Percentiles rank a stretch among this genome's conserved stretches.
phyloP scores from a whole-genome alignment of 768 basidiomycete genomes.

The Sistotremastrum suecicum region DNA sequence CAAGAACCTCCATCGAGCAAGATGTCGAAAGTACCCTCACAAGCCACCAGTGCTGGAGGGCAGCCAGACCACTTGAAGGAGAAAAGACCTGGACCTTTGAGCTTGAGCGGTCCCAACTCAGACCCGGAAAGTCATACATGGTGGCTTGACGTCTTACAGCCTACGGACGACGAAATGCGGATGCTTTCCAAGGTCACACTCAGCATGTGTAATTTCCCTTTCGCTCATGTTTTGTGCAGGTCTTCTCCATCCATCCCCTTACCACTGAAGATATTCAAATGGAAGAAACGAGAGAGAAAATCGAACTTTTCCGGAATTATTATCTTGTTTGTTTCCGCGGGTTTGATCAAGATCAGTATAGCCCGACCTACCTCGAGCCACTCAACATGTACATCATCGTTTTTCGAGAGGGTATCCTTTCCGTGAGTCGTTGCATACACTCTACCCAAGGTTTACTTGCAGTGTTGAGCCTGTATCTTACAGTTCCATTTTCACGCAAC shows the following conservation, averaged over 20 bases:
- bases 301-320: conserved; percentile 96
- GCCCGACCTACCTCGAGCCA: conserved; percentile 92
- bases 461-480: background rate
- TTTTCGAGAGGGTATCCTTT: conserved; percentile 91
- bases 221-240: conserved; percentile 30
- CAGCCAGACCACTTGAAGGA: background rate
- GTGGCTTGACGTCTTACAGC: conserved; percentile 92
- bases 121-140: conserved; percentile 72
- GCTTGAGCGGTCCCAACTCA: too few species aligned
- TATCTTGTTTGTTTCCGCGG: conserved; percentile 98
- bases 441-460: too few species aligned
- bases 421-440: conserved; percentile 36
- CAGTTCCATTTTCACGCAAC: conserved; percentile 97
- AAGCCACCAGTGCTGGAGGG: background rate
- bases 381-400: conserved; percentile 99
- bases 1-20: conserved; percentile 4
- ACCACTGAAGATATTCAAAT: conserved; percentile 99
- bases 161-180: conserved; percentile 98
- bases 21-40: background rate
- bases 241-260: conserved; percentile 92
- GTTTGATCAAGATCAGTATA: conserved; percentile 97
- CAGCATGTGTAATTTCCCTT: conserved; percentile 1
- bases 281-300: conserved; percentile 99
- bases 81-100: too few species aligned
- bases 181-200: conserved; percentile 73